These are phyloP conservation scores for Moelleriella libera DNA, from an alignment of 2,329 filamentous ascomycete genomes.

Conservation along the genomic window DNA sequence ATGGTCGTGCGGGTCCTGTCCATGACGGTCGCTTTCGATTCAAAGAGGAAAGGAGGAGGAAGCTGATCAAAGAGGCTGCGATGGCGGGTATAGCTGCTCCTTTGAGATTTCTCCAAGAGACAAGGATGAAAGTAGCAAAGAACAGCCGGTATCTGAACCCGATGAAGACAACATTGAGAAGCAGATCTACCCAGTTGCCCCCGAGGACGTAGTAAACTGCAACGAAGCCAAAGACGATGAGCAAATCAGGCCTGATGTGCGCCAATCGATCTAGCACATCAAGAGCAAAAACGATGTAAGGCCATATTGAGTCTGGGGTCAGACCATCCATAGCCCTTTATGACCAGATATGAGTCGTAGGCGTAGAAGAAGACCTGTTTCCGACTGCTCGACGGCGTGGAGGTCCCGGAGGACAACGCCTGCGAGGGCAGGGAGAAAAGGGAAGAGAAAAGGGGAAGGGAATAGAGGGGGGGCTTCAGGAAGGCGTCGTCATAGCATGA, in stretches of 20 bases:
- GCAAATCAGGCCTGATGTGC: neutral
- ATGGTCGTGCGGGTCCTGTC: constrained; percentile 16
- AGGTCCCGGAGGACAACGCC: neutral
- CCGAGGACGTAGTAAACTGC: constrained; percentile 8
- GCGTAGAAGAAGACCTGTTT: too few relatives aligned
- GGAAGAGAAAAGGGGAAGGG: constrained; percentile 1
- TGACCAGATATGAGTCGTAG: neutral
- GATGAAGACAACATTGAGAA: constrained; percentile 3
- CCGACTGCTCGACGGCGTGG: neutral
- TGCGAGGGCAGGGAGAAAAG: constrained; percentile 1
- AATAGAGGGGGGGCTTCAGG: neutral
- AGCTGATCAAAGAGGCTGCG: neutral
- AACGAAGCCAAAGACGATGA: neutral
- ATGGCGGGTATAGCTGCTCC: neutral
- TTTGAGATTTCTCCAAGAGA: neutral
- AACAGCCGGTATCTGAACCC: neutral
- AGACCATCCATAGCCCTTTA: constrained; percentile 12
- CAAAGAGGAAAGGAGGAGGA: neutral
- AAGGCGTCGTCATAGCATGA: neutral
- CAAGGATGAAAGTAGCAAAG: neutral
- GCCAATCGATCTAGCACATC: constrained; percentile 9
- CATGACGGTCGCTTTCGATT: neutral
- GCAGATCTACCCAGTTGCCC: constrained; percentile 10
- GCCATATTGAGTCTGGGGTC: constrained; percentile 11
- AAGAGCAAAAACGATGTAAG: constrained; percentile 6